These are phyloP conservation scores for Lactarius hengduanensis DNA, from an alignment of 768 basidiomycete genomes.

Conservation along the genomic window DNA sequence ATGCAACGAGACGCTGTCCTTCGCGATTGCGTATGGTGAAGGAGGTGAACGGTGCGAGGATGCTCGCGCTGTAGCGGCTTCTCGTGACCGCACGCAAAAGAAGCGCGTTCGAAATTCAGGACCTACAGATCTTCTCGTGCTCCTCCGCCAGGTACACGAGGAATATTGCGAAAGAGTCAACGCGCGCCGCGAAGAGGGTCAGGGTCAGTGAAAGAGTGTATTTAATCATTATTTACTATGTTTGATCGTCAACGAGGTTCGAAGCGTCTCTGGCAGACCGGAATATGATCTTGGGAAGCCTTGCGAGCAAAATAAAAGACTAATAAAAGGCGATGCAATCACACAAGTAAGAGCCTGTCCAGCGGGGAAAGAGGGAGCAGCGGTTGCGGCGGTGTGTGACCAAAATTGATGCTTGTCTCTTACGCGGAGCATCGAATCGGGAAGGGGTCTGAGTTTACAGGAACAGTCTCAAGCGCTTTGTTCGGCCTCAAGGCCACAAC, in stretches of 20 bases:
- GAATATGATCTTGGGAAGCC: too few species aligned
- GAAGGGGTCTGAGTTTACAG: too few species aligned
- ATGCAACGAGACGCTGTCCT: conserved; percentile 23
- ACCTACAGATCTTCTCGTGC: conserved; percentile 13
- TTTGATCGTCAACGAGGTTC: background rate
- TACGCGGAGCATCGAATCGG: too few species aligned
- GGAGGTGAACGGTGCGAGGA: conserved; percentile 18
- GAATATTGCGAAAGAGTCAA: conserved; percentile 16
- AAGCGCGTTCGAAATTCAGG: conserved; percentile 5
- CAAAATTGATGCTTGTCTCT: too few species aligned
- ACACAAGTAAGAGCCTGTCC: too few species aligned
- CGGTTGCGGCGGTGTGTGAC: too few species aligned
- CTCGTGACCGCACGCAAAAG: conserved; percentile 22
- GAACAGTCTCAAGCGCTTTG: too few species aligned
- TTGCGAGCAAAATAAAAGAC: too few species aligned
- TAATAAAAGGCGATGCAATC: too few species aligned
- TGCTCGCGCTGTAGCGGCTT: conserved; percentile 16
- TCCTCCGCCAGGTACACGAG: conserved; percentile 20
- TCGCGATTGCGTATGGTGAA: conserved; percentile 21
- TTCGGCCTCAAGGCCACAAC: too few species aligned
- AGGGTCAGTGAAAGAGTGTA: background rate
- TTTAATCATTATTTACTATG: background rate
- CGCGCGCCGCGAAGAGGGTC: background rate
- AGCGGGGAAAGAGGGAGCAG: too few species aligned
- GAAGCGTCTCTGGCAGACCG: too few species aligned